These are phyloP conservation scores for Ophiostoma sp. DNA, from an alignment of 2,329 filamentous ascomycete genomes.

Conservation along the genomic window DNA sequence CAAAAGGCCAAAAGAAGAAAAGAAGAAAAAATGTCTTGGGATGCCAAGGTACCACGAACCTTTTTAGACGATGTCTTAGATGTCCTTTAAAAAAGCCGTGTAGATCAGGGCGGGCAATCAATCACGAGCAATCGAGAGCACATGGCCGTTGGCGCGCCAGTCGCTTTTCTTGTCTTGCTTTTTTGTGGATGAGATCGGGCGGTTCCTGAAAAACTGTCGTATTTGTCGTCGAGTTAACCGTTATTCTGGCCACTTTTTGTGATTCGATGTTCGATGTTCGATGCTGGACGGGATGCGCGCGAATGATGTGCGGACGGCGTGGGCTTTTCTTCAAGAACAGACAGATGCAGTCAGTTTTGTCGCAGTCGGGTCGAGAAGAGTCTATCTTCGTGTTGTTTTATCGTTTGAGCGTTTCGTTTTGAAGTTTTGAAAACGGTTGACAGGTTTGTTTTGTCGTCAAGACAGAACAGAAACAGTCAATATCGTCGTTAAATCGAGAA, in stretches of 20 bases:
- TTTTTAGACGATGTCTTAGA: conserved; percentile 14
- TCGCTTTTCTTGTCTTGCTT: not conserved
- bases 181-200: not conserved
- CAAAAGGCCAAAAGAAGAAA: not conserved
- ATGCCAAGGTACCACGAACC: conserved; percentile 16
- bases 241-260: conserved; percentile 1
- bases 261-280: not conserved
- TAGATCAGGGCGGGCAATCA: conserved; percentile 22
- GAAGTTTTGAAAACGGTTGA: not conserved
- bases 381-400: not conserved
- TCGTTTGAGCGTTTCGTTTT: not conserved
- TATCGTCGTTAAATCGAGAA: not conserved
- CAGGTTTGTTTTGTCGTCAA: conserved; percentile 11
- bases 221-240: not conserved
- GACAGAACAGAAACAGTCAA: not conserved
- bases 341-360: not conserved
- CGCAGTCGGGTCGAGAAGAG: not conserved
- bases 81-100: conserved; percentile 13
- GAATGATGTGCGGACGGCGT: conserved; percentile 1
- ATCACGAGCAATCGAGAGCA: conserved; percentile 18
- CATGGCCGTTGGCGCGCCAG: not conserved
- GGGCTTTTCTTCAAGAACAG: not conserved
- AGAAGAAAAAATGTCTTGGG: not conserved
- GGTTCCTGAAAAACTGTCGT: not conserved
- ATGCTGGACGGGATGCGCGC: conserved; percentile 7